Base-by-base conservation (phyloP, 495 filamentous ascomycete genomes). In the Penicillium subrubescens region DNA sequence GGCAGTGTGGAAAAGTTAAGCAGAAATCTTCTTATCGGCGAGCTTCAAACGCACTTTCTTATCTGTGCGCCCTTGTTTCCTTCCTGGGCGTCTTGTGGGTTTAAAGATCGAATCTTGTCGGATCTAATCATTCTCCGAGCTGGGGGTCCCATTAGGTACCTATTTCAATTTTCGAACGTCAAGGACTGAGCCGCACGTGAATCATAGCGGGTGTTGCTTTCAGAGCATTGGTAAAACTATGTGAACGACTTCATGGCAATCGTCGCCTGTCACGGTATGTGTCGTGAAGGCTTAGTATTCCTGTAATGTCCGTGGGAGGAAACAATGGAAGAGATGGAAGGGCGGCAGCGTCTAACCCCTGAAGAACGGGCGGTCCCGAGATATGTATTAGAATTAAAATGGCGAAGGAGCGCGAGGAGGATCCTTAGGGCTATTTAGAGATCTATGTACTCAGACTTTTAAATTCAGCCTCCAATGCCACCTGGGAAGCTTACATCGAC, bases 41-140 rank as follows among this genome's bases (percentile, higher is more conserved):
- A 62, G 60, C 41, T 69, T 51, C 39, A 66, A 69, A 66, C 56
- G 27, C n/a, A 69, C 48, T 48, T 66, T 65, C 51, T 59, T 63
- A n/a, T 92, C 87, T 23, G 90, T 83, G 33, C 88, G 82, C 1
- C 89, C 88, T 43, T 43, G 39, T 43, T 17, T 2, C 39, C 39
- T n/a, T n/a, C 39, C 15, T n/a, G 15, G 15, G 39, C 39, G 39
- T 43, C 39, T 43, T 15, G 39, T 43, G 39, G 15, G 39, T 43
- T 43, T n/a, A 43, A 43, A 43, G 39, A 43, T 43, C 17, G 39
- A n/a, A 43, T 43, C 15, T n/a, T 43, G 39, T 43, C 39, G 39
- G 39, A 43, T 43, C 39, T 43, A 43, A 43, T 43, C 39, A 43
- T 43, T 43, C 39, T 43, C 39, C 39, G 39, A 5, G 39, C 15